A percentile compares a stretch with the other conserved stretches of the same genome.
These are phyloP conservation scores for Akanthomyces uredinophilus DNA, from an alignment of 2,329 filamentous ascomycete genomes.

Conservation along the genomic window DNA sequence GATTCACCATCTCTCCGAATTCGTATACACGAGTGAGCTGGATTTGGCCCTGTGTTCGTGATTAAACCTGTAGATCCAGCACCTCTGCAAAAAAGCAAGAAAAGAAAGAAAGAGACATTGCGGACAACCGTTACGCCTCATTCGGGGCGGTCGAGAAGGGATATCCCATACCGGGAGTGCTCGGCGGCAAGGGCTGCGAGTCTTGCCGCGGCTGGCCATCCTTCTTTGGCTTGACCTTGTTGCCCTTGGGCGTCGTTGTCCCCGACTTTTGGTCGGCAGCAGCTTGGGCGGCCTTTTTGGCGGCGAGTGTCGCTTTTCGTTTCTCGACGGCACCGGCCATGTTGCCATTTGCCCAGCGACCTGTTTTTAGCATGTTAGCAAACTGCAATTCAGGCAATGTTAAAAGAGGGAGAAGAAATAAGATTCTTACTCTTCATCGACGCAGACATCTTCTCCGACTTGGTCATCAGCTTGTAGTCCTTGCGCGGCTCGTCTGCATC, in stretches of 20 bases:
- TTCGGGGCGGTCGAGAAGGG: neutral
- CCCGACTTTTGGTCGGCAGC: conserved; percentile 34
- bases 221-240: conserved; percentile 34
- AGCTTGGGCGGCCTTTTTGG: conserved; percentile 50
- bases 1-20: neutral
- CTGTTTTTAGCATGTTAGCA: conserved; percentile 26
- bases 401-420: neutral
- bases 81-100: neutral
- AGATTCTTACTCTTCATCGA: conserved; percentile 56
- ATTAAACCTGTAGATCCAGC: conserved; percentile 1
- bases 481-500: conserved; percentile 40
- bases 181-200: conserved; percentile 8
- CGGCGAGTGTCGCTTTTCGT: conserved; percentile 54
- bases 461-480: conserved; percentile 57
- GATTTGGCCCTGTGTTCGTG: neutral
- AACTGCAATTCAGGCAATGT: neutral
- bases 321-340: conserved; percentile 58
- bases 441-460: conserved; percentile 61
- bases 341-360: conserved; percentile 55
- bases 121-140: neutral
- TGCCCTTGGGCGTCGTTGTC: conserved; percentile 31
- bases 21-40: conserved; percentile 5
- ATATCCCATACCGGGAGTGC: conserved; percentile 4
- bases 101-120: neutral
- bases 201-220: conserved; percentile 24